Conservation (phyloP, 2,329 filamentous ascomycete species). For the Aspergillus sp. region DNA sequence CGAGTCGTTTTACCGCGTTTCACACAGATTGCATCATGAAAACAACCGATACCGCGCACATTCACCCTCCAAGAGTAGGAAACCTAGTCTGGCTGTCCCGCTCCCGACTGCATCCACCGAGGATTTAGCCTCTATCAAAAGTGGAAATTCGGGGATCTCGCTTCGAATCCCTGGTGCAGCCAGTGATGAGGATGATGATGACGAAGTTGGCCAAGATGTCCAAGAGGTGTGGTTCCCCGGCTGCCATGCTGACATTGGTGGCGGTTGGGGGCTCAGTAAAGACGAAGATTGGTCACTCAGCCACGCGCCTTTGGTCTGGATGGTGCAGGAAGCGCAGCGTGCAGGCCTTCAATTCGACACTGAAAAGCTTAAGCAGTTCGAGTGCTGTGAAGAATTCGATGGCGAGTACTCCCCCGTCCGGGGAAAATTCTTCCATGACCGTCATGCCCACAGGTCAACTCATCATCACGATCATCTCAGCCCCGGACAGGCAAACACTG, state of each 20-base stretch:
- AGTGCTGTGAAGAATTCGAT: constrained; percentile 51
- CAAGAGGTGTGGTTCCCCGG: constrained; percentile 73
- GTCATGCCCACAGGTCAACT: constrained; percentile 1
- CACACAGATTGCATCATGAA: constrained; percentile 16
- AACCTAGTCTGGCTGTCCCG: constrained; percentile 22
- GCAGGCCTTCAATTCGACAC: constrained; percentile 69
- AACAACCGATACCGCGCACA: constrained; percentile 24
- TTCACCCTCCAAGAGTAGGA: constrained; percentile 10
- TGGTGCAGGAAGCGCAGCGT: constrained; percentile 59
- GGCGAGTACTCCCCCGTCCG: constrained; percentile 32
- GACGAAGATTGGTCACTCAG: constrained; percentile 58
- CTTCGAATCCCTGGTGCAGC: constrained; percentile 20
- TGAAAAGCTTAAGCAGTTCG: constrained; percentile 62
- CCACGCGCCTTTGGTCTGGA: constrained; percentile 66
- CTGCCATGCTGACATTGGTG: constrained; percentile 73
- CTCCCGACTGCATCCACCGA: constrained; percentile 22
- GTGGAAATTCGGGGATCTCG: constrained; percentile 24
- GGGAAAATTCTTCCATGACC: constrained; percentile 7
- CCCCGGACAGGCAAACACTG: constrained; percentile 4
- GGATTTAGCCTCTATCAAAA: constrained; percentile 25
- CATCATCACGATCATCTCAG: constrained; percentile 9
- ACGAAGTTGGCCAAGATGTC: constrained; percentile 59
- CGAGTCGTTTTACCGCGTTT: constrained; percentile 26
- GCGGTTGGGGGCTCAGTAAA: constrained; percentile 61
- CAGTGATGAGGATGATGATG: constrained; percentile 25